Base-by-base conservation (phyloP, 768 basidiomycete species). In the Calocera viscosa region DNA sequence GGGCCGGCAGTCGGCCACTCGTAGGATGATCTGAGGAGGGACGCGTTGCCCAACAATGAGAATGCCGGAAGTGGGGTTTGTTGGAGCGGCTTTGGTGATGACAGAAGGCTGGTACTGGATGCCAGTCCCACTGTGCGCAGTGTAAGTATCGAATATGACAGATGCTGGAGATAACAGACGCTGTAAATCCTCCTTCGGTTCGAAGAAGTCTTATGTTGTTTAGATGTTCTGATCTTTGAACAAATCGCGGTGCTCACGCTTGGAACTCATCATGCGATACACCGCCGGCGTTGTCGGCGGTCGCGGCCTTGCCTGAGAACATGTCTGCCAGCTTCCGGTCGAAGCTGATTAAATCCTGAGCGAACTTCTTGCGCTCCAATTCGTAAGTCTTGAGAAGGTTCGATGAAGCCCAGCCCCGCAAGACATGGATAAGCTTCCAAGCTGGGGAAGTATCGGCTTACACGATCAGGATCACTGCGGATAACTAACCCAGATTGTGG, bases 11-110 rank as follows among this genome's bases (percentile, higher is more conserved):
- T 86, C 84, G 1, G 82, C 82, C 7, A 80, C 81, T 24, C 82
- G 77, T 26, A 84, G 70, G 28, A 86, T 74, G 12, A 77, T 71
- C 49, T 82, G 81, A 3, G 84, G 82, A 32, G 79, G 76, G 67
- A 84, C 73, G 33, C 85, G 82, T 75, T 83, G 75, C 2, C 86
- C 86, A 40, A 84, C 73, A 16, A 75, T 74, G 1, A 86, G 72
- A 11, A 78, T 76, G 0, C 84, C 82, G 40, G 72, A 68, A 3
- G 73, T 32, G 67, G 84, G 80, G 63, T 78, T 70, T 19, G 68
- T 73, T 0, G 75, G 64, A 60, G 77, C 70, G 14, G 81, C 78
- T 32, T 60, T 2, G 24, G 53, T 60, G 64, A 86, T 80, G 0
- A 73, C n/a, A 2, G 83, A 84, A 24, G 78, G 75, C 1, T 72